Evolutionary conservation across 768 basidiomycete species (phyloP).

Genomic region (Pulveroboletus sp.): DNA sequence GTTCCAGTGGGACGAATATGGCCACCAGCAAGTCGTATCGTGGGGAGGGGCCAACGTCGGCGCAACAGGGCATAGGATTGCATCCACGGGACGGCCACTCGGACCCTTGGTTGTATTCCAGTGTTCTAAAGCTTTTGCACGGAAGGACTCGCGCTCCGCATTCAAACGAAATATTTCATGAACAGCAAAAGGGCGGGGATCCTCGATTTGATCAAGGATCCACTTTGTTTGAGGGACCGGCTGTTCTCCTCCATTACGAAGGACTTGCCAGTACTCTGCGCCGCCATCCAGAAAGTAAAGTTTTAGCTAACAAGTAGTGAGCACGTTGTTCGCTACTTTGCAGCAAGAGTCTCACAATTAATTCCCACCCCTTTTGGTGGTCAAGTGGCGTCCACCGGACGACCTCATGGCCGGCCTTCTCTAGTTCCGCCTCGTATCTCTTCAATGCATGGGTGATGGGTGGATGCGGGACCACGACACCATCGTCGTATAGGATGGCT

Average conservation of each 20-base stretch:
- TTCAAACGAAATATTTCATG: conserved; percentile 46
- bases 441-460: conserved; percentile 43
- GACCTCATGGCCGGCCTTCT: conserved; percentile 50
- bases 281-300: conserved; percentile 53
- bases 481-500: conserved; percentile 51
- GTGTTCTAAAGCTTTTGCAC: conserved; percentile 37
- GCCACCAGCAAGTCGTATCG: conserved; percentile 47
- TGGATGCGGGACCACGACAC: conserved; percentile 48
- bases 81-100: conserved; percentile 48
- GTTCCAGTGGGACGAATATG: conserved; percentile 54
- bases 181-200: conserved; percentile 37
- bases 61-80: conserved; percentile 44
- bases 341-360: conserved; percentile 35
- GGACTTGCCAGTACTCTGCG: conserved; percentile 40
- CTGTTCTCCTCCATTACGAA: conserved; percentile 33
- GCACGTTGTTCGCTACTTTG: background rate
- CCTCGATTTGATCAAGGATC: conserved; percentile 40
- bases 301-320: conserved; percentile 29
- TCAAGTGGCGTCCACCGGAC: conserved; percentile 45
- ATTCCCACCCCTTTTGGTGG: conserved; percentile 44
- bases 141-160: conserved; percentile 40
- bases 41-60: conserved; percentile 49
- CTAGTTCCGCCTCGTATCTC: conserved; percentile 36
- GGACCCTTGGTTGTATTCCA: conserved; percentile 40
- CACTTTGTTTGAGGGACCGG: conserved; percentile 43